A percentile compares a stretch with the other conserved stretches of the same genome.
phyloP scores from a whole-genome alignment of 768 basidiomycete genomes.

The Tremella mesenterica region DNA sequence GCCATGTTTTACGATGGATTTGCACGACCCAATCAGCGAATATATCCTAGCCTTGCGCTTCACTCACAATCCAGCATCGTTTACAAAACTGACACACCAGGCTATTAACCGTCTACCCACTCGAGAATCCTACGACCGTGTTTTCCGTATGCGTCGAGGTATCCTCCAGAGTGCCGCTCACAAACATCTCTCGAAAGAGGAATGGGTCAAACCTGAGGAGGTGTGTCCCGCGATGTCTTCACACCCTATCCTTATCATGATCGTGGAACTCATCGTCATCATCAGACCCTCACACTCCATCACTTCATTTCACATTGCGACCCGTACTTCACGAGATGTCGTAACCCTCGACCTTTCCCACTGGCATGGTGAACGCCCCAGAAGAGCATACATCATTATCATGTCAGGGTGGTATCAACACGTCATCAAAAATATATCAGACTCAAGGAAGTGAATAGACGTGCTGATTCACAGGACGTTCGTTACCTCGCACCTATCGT shows the following conservation, averaged over 20 bases:
- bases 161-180: constrained; percentile 68
- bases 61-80: no score
- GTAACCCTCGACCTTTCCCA: no score
- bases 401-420: background rate
- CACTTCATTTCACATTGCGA: background rate
- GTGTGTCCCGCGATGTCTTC: constrained; percentile 50
- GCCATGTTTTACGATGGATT: no score
- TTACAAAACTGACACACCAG: constrained; percentile 46
- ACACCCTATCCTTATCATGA: no score
- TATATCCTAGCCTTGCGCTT: no score
- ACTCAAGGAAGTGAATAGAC: no score
- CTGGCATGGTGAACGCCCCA: no score
- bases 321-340: no score
- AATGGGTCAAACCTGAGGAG: constrained; percentile 68
- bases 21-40: no score
- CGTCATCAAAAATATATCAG: background rate
- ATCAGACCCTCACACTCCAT: no score
- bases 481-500: constrained; percentile 82
- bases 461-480: constrained; percentile 56
- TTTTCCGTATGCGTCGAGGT: constrained; percentile 69
- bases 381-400: no score
- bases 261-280: no score
- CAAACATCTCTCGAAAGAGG: constrained; percentile 64
- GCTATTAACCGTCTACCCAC: constrained; percentile 73
- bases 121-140: constrained; percentile 77